phyloP scores from a whole-genome alignment of 2,329 filamentous ascomycete species.

The Sporothrix variecibatus region DNA sequence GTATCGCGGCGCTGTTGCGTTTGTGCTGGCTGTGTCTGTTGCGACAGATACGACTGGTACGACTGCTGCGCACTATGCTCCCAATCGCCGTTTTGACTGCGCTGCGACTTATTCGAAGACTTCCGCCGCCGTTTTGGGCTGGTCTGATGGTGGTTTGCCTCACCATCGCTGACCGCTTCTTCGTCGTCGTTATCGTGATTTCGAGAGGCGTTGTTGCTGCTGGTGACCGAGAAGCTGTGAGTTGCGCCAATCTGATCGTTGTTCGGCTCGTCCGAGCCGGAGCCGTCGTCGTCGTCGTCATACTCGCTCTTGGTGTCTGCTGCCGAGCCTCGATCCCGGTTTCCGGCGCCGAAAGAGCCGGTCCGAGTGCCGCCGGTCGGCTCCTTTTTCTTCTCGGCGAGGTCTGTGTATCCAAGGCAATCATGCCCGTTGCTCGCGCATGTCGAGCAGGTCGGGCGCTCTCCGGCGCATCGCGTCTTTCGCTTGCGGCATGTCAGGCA shows the following conservation, averaged over 20 bases:
- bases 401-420: slow-evolving; percentile 67
- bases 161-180: neutral
- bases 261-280: slow-evolving; percentile 29
- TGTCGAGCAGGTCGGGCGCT: slow-evolving; percentile 70
- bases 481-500: slow-evolving; percentile 74
- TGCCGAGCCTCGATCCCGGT: slow-evolving; percentile 21
- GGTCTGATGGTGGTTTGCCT: neutral
- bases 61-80: neutral
- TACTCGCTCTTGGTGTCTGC: slow-evolving; percentile 30
- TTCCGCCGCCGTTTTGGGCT: neutral
- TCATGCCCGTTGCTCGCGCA: slow-evolving; percentile 70
- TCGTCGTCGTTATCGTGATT: neutral
- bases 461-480: slow-evolving; percentile 74
- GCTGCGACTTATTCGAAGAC: neutral
- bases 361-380: slow-evolving; percentile 21
- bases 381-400: slow-evolving; percentile 49
- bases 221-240: neutral
- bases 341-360: slow-evolving; percentile 25
- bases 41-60: neutral
- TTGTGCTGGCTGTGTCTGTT: neutral
- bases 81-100: neutral
- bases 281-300: slow-evolving; percentile 34
- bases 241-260: slow-evolving; percentile 31
- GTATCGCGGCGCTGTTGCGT: neutral
- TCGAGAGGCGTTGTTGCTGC: neutral